Base-by-base conservation (phyloP, 305 asterid species). In the Lippia alba region DNA sequence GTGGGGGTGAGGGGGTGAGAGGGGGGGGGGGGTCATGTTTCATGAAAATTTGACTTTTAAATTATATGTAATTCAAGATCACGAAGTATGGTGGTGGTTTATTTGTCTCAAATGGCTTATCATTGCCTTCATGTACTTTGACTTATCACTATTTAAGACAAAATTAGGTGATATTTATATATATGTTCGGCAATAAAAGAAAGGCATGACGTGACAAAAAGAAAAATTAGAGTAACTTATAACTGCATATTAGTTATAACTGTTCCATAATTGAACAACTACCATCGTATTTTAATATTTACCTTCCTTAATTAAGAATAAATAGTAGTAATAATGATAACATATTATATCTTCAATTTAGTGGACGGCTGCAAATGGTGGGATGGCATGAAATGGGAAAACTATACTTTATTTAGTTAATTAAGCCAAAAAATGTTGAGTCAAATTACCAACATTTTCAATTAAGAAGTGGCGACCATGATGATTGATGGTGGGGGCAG, bases 191-290 rank as follows among this genome's bases (percentile, higher is more conserved):
- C 8, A 41, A 44, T 44, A 8, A 19, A 56, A 24, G 30, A 8
- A 46, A 48, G 61, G 6, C 61, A 34, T 49, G 58, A 8, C 9
- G 6, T 12, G 14, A 11, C 49, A 44, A 44, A 44, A 41, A 17
- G 36, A 70, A 67, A 45, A 10, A 14, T 24, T 40, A 53, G 12
- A 66, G 16, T 4, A 36, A 6, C 12, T 16, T 51, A 16, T 44
- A 39, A 57, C 53, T 6, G 3, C 36, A 53, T 67, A 66, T 82
- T 81, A 69, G 78, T 80, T 76, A 75, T 76, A 76, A 81, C 78
- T 48, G 46, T 61, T 77, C 67, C 12, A 82, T 85, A 53, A 82
- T 85, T 75, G 56, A 63, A 45, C 44, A 50, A 66, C 59, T 60
- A 44, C 72, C 65, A 32, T 36, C 4, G 4, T 65, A 72, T 64